Conservation (phyloP, 2,329 filamentous ascomycete genomes). For the Chrysoporthe deuterocubensis region DNA sequence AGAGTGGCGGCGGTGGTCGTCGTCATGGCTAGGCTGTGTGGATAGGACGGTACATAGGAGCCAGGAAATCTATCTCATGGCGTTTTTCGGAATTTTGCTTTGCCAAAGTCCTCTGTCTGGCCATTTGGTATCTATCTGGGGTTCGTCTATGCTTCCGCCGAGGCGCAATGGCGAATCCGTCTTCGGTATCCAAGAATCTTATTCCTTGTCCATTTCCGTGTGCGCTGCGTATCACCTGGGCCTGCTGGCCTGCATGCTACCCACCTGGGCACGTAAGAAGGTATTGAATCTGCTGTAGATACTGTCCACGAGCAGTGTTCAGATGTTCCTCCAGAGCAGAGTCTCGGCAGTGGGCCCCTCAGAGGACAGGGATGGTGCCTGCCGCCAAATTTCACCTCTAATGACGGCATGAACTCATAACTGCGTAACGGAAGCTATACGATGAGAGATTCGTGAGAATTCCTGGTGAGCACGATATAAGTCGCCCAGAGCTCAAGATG, state of each 20-base stretch:
- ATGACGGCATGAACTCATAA: conserved; percentile 26
- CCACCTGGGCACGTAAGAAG: not conserved
- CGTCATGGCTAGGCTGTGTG: conserved; percentile 3
- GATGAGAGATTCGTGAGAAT: not conserved
- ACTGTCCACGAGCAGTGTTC: not conserved
- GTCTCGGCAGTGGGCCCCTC: not conserved
- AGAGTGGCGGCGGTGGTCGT: conserved; percentile 42
- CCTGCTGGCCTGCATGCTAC: not conserved
- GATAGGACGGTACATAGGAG: conserved; percentile 20
- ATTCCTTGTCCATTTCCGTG: not conserved
- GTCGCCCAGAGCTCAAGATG: conserved; percentile 33
- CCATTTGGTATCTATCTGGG: conserved; percentile 1
- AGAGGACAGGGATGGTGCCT: conserved; percentile 23
- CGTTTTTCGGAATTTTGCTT: not conserved
- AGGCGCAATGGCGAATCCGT: not conserved
- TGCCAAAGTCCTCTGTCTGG: not conserved
- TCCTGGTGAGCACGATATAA: not conserved
- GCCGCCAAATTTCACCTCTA: conserved; percentile 9
- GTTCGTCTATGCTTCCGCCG: not conserved
- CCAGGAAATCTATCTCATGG: conserved; percentile 11
- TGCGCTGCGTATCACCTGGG: not conserved
- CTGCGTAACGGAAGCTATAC: not conserved
- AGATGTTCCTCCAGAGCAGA: not conserved
- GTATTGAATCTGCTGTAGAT: not conserved
- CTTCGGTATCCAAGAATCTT: not conserved